phyloP scores from a whole-genome alignment of 225 moss, liverwort and hornwort species.

The Climacium dendroides region DNA sequence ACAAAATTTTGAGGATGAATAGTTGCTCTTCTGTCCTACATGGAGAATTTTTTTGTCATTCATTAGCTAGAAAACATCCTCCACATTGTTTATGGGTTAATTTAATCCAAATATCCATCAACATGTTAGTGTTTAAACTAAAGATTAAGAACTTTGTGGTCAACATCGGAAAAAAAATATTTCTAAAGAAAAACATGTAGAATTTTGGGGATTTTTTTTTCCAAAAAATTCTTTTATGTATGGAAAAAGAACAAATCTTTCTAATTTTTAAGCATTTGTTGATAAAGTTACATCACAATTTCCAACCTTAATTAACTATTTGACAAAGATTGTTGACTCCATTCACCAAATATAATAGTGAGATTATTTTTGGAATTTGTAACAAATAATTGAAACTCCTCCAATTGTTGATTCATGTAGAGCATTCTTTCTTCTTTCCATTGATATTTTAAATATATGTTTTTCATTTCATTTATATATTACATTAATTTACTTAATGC shows the following conservation, averaged over 20 bases:
- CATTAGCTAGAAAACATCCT: too few species aligned
- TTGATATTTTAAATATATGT: neutral
- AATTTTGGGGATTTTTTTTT: accelerated
- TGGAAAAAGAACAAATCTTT: neutral
- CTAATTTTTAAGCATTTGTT: neutral
- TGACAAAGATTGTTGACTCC: accelerated
- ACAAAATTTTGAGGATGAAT: too few species aligned
- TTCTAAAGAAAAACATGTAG: accelerated
- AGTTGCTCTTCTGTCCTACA: too few species aligned
- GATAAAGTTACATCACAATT: neutral
- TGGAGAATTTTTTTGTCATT: too few species aligned
- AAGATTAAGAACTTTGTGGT: accelerated
- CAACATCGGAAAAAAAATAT: neutral
- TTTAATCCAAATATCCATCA: neutral
- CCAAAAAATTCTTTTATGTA: neutral
- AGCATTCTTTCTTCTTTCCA: neutral
- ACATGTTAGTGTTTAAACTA: neutral
- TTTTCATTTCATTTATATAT: too few species aligned
- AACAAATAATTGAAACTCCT: neutral
- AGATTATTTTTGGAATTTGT: neutral
- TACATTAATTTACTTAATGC: neutral
- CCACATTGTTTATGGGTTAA: too few species aligned
- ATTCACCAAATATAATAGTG: accelerated
- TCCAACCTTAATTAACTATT: neutral
- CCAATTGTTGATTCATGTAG: neutral